Conservation (phyloP, 345 rosid species). For the Schrenkiella parvula region DNA sequence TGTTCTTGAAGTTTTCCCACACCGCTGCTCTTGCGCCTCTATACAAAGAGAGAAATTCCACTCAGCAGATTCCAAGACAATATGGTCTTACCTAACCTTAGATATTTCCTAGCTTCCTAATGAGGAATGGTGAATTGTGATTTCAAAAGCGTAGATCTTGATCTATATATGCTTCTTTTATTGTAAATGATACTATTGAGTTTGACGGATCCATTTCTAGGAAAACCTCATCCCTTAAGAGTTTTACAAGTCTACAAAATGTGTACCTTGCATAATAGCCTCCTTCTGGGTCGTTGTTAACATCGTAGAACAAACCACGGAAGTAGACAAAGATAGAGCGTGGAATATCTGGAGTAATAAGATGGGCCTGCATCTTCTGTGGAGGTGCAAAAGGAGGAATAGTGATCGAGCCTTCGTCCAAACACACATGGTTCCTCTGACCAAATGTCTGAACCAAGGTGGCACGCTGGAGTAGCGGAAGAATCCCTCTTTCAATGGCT, state of each 20-base stretch:
- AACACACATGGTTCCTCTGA: conserved; percentile 88
- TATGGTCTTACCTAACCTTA: neutral
- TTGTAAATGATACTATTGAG: neutral
- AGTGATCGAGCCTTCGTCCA: conserved; percentile 84
- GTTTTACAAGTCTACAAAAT: neutral
- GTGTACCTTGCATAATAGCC: conserved; percentile 93
- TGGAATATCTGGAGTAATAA: conserved; percentile 65
- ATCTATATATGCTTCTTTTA: neutral
- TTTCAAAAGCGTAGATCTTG: neutral
- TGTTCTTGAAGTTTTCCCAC: conserved; percentile 96
- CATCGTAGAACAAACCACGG: conserved; percentile 90
- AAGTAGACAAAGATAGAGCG: conserved; percentile 95
- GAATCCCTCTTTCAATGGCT: conserved; percentile 85
- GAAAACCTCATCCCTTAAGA: neutral
- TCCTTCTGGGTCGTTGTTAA: conserved; percentile 95
- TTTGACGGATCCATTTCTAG: neutral
- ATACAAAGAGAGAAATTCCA: conserved; percentile 2
- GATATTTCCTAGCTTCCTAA: neutral
- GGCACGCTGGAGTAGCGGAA: conserved; percentile 71
- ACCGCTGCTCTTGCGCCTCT: conserved; percentile 99
- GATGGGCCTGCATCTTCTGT: conserved; percentile 86
- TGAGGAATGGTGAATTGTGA: neutral
- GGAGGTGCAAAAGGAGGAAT: conserved; percentile 98
- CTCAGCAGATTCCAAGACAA: conserved; percentile 5
- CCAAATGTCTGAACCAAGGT: conserved; percentile 96